phyloP scores from a whole-genome alignment of 495 filamentous ascomycete species.

The Oleoguttula mirabilis region DNA sequence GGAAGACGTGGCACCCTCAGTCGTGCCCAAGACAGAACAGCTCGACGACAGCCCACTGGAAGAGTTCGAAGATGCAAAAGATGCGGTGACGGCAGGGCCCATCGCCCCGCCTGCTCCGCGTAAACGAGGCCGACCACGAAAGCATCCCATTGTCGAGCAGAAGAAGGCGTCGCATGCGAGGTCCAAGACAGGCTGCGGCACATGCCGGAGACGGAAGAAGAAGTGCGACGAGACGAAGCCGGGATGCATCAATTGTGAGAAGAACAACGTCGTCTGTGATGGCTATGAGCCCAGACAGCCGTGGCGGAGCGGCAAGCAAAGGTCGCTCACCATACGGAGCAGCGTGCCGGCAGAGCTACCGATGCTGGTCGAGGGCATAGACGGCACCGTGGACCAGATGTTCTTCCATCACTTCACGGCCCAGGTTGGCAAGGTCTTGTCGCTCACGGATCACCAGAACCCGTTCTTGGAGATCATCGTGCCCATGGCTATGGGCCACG shows the following conservation, averaged over 20 bases:
- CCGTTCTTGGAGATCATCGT: conserved; percentile 83
- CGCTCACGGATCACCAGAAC: conserved; percentile 73
- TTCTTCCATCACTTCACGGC: conserved; percentile 82
- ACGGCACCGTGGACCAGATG: conserved; percentile 69
- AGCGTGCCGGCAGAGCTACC: conserved; percentile 50
- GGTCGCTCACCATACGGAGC: conserved; percentile 23
- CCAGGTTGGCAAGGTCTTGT: conserved; percentile 68
- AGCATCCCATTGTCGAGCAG: conserved; percentile 52
- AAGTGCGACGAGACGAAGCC: conserved; percentile 96
- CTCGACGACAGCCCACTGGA: conserved; percentile 21
- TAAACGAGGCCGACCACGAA: conserved; percentile 69
- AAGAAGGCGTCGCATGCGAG: conserved; percentile 73
- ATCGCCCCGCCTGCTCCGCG: conserved; percentile 27
- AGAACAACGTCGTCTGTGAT: conserved; percentile 87
- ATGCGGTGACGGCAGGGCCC: conserved; percentile 13
- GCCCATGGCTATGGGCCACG: conserved; percentile 71
- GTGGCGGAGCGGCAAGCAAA: conserved; percentile 76
- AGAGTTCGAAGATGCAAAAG: conserved; percentile 18
- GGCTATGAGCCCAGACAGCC: conserved; percentile 81
- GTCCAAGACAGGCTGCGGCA: conserved; percentile 89
- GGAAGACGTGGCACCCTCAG: conserved; percentile 16
- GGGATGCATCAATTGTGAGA: conserved; percentile 69
- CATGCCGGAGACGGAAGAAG: conserved; percentile 86
- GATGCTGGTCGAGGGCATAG: conserved; percentile 70
- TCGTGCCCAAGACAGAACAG: conserved; percentile 29